Conservation (phyloP, 768 basidiomycete species). For the Crassisporium funariophilum region DNA sequence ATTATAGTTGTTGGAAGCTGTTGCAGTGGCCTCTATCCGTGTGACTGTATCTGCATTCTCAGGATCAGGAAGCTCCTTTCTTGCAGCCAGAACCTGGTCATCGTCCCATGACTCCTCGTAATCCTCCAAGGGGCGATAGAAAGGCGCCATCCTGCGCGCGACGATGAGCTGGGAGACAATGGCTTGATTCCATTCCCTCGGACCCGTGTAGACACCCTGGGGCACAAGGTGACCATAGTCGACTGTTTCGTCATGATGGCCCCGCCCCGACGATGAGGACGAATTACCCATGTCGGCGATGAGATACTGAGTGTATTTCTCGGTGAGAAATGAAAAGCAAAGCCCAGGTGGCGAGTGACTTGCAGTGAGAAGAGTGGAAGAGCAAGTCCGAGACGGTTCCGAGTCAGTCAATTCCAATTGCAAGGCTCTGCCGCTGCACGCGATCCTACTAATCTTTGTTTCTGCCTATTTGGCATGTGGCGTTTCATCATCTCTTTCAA, state of each 20-base stretch:
- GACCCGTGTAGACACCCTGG: constrained; percentile 84
- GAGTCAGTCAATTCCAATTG: constrained; percentile 26
- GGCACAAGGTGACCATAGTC: constrained; percentile 82
- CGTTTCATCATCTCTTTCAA: constrained; percentile 11
- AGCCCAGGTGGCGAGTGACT: constrained; percentile 17
- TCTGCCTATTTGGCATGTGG: constrained; percentile 42
- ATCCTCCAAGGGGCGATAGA: constrained; percentile 95
- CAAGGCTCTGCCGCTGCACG: constrained; percentile 10
- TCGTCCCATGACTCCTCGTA: constrained; percentile 89
- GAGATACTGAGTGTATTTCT: background rate
- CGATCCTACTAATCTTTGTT: constrained; percentile 35
- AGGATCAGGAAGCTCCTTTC: constrained; percentile 65
- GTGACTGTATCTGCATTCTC: constrained; percentile 48
- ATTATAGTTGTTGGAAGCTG: constrained; percentile 30
- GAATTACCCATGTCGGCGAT: constrained; percentile 72
- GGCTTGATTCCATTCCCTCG: constrained; percentile 87
- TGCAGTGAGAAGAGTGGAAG: constrained; percentile 19
- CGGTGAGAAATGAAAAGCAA: background rate
- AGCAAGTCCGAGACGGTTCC: constrained; percentile 19
- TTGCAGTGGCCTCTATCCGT: constrained; percentile 45
- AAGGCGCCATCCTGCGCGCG: constrained; percentile 88
- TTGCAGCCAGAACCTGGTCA: constrained; percentile 79
- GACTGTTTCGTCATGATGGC: constrained; percentile 79
- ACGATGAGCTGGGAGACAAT: constrained; percentile 87
- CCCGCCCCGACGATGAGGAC: constrained; percentile 71